phyloP scores from a whole-genome alignment of 139 green algal species.

The Tetraselmis chui region DNA sequence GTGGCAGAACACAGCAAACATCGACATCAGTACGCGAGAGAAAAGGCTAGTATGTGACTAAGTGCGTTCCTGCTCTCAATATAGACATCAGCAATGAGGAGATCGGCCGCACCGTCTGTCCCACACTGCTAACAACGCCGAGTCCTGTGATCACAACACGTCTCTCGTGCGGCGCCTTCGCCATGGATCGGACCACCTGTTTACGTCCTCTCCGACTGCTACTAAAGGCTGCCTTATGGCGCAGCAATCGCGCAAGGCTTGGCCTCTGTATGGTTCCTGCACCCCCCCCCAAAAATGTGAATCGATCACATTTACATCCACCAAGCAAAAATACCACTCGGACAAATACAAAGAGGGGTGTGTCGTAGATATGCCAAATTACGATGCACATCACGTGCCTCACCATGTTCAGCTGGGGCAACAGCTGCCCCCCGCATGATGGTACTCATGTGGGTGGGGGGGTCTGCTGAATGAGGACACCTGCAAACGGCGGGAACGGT shows the following conservation, averaged over 20 bases:
- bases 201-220: background rate
- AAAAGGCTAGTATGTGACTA: no score
- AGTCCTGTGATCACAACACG: constrained; percentile 65
- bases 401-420: background rate
- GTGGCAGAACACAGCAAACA: background rate
- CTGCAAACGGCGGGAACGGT: no score
- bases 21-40: no score
- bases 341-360: no score
- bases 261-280: background rate
- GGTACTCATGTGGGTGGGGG: background rate
- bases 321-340: no score
- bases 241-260: background rate
- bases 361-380: no score
- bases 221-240: background rate
- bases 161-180: constrained; percentile 7
- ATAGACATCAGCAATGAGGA: no score
- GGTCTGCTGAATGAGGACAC: no score
- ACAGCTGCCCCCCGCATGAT: background rate
- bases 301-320: no score
- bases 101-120: constrained; percentile 29
- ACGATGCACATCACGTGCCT: no score
- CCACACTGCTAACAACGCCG: constrained; percentile 51
- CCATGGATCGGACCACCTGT: background rate
- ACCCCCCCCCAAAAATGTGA: no score
- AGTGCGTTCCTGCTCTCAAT: no score